These are phyloP conservation scores for Metschnikowia reukaufii DNA, from an alignment of 805 yeast genomes.

Conservation along the genomic window DNA sequence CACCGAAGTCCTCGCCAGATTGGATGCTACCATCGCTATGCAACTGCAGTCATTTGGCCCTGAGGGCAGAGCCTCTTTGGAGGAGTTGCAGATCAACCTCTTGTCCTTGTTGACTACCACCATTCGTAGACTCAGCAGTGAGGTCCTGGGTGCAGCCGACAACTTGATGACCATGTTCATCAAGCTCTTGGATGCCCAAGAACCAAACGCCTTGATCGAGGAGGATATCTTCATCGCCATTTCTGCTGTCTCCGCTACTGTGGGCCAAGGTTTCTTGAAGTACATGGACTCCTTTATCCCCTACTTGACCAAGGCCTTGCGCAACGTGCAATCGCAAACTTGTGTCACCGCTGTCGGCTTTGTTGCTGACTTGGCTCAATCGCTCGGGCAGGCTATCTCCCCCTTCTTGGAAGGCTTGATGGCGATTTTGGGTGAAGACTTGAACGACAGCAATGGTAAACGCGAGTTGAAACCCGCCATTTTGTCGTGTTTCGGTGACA, in stretches of 20 bases:
- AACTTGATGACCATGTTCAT: conserved; percentile 80
- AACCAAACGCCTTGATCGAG: conserved; percentile 77
- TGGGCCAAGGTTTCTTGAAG: conserved; percentile 66
- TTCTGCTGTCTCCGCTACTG: conserved; percentile 82
- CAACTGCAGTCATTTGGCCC: conserved; percentile 53
- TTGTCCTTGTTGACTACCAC: conserved; percentile 78
- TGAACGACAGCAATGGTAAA: conserved; percentile 66
- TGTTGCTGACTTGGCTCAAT: conserved; percentile 90
- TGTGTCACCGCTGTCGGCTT: conserved; percentile 91
- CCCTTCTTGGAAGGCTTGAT: conserved; percentile 80
- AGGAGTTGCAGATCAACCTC: conserved; percentile 83
- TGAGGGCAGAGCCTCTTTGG: conserved; percentile 76
- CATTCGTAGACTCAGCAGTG: conserved; percentile 74
- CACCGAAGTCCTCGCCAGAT: conserved; percentile 65
- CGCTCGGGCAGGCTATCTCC: conserved; percentile 70
- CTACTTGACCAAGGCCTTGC: conserved; percentile 72
- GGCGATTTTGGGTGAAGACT: conserved; percentile 74
- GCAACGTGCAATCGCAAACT: conserved; percentile 78
- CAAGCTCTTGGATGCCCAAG: conserved; percentile 57
- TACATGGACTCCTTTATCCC: conserved; percentile 86
- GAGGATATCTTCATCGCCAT: conserved; percentile 93
- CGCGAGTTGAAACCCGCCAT: conserved; percentile 85
- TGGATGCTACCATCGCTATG: conserved; percentile 66
- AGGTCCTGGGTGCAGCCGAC: conserved; percentile 71
- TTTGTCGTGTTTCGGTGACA: conserved; percentile 91